These are phyloP conservation scores for Rhizoctonia solani DNA, from an alignment of 1,284 basidiomycete genomes.

Conservation along the genomic window DNA sequence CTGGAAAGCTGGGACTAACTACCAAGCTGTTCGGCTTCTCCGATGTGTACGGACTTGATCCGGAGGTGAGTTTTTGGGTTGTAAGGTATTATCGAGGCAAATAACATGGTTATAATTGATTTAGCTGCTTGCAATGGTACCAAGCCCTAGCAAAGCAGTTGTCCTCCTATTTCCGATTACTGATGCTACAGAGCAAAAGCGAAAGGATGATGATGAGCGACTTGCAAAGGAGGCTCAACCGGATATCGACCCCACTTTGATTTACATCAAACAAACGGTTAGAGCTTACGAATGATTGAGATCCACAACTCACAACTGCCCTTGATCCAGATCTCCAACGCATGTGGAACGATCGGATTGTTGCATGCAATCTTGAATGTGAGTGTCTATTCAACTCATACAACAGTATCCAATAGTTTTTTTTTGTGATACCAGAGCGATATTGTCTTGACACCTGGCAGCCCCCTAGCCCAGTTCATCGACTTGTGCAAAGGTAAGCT, in stretches of 20 bases:
- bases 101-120: neutral
- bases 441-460: conserved; percentile 57
- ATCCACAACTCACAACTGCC: neutral
- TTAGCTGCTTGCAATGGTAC: conserved; percentile 69
- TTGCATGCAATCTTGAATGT: conserved; percentile 81
- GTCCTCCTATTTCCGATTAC: conserved; percentile 80
- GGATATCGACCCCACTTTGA: conserved; percentile 60
- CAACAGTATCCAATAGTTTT: neutral
- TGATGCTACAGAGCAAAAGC: conserved; percentile 54
- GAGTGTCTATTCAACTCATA: conserved; percentile 41
- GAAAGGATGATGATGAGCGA: conserved; percentile 61
- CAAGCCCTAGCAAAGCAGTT: conserved; percentile 76
- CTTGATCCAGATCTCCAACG: conserved; percentile 75
- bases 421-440: conserved; percentile 49
- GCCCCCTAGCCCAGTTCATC: conserved; percentile 67
- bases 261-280: conserved; percentile 80
- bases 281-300: conserved; percentile 37
- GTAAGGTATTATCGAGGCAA: neutral
- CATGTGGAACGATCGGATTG: conserved; percentile 87
- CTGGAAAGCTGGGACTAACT: conserved; percentile 71
- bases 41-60: conserved; percentile 83
- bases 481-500: conserved; percentile 60
- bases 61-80: conserved; percentile 54
- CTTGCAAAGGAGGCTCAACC: conserved; percentile 53
- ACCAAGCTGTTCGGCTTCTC: conserved; percentile 63